Percentiles rank a stretch among this genome's conserved stretches.
These are phyloP conservation scores for Pythium phragmiticola DNA, from an alignment of 352 stramenopile genomes.

Conservation along the genomic window DNA sequence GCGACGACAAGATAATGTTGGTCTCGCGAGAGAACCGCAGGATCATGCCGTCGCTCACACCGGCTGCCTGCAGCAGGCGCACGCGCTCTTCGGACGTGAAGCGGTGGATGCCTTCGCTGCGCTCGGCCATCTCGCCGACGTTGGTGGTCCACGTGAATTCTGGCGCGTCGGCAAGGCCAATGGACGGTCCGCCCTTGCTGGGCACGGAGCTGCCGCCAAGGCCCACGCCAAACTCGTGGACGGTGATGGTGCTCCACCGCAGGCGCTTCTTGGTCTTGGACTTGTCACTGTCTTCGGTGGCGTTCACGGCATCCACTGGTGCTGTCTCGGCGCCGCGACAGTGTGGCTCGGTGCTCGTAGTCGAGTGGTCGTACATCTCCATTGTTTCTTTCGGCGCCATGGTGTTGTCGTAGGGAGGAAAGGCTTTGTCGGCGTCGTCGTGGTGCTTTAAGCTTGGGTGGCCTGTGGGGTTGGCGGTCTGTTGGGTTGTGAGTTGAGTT, in stretches of 20 bases:
- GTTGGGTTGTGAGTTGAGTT: slow-evolving; percentile 30
- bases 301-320: slow-evolving; percentile 24
- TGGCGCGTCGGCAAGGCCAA: slow-evolving; percentile 36
- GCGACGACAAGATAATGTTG: slow-evolving; percentile 44
- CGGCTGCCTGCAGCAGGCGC: slow-evolving; percentile 30
- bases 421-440: slow-evolving; percentile 1
- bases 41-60: slow-evolving; percentile 40
- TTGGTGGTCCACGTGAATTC: slow-evolving; percentile 53
- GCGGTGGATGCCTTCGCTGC: slow-evolving; percentile 43
- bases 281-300: slow-evolving; percentile 46
- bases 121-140: slow-evolving; percentile 46
- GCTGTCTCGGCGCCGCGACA: neutral
- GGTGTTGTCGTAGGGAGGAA: slow-evolving; percentile 8
- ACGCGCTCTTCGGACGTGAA: slow-evolving; percentile 41
- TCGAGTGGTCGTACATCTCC: slow-evolving; percentile 22
- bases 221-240: slow-evolving; percentile 50
- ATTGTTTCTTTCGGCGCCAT: slow-evolving; percentile 49
- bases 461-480: slow-evolving; percentile 19
- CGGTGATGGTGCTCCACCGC: slow-evolving; percentile 44
- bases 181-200: slow-evolving; percentile 37
- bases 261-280: slow-evolving; percentile 58
- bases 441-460: slow-evolving; percentile 10
- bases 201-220: slow-evolving; percentile 41
- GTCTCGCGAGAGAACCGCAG: slow-evolving; percentile 41
- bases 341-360: neutral